Conservation (phyloP, 2,329 filamentous ascomycete species). For the Aspergillus sp. region DNA sequence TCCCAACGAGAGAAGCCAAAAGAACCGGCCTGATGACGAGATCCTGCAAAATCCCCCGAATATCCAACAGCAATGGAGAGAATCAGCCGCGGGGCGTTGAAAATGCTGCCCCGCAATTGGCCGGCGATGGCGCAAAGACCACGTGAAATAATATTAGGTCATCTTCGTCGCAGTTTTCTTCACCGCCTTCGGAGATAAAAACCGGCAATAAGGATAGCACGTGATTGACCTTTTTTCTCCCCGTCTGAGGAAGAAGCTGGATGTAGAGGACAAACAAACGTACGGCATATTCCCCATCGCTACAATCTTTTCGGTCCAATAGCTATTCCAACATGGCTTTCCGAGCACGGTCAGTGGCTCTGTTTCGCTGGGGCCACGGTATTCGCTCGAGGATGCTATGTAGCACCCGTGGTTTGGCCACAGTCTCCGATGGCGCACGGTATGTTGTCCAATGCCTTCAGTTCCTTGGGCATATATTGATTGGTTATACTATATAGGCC, state of each 20-base stretch:
- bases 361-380: slow-evolving; percentile 20
- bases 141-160: slow-evolving; percentile 14
- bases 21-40: background rate
- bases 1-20: too few species aligned
- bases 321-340: slow-evolving; percentile 24
- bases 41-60: slow-evolving; percentile 1
- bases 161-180: background rate
- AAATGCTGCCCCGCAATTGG: slow-evolving; percentile 27
- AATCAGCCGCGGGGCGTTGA: slow-evolving; percentile 9
- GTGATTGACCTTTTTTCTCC: slow-evolving; percentile 8
- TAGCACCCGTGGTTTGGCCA: slow-evolving; percentile 29
- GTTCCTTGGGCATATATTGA: slow-evolving; percentile 2
- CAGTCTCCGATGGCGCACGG: slow-evolving; percentile 30
- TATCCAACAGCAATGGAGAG: slow-evolving; percentile 2
- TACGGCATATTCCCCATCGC: background rate
- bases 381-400: slow-evolving; percentile 14
- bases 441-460: slow-evolving; percentile 14
- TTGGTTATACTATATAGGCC: slow-evolving; percentile 39
- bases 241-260: background rate
- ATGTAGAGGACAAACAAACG: background rate
- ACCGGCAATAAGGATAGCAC: slow-evolving; percentile 7
- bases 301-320: background rate
- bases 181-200: slow-evolving; percentile 15
- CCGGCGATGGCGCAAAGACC: slow-evolving; percentile 16
- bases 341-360: slow-evolving; percentile 21